Evolutionary conservation across 768 basidiomycete species (phyloP), one percentile per base, ranked within the genome.

Genomic region (Panaeolus cyanescens): DNA sequence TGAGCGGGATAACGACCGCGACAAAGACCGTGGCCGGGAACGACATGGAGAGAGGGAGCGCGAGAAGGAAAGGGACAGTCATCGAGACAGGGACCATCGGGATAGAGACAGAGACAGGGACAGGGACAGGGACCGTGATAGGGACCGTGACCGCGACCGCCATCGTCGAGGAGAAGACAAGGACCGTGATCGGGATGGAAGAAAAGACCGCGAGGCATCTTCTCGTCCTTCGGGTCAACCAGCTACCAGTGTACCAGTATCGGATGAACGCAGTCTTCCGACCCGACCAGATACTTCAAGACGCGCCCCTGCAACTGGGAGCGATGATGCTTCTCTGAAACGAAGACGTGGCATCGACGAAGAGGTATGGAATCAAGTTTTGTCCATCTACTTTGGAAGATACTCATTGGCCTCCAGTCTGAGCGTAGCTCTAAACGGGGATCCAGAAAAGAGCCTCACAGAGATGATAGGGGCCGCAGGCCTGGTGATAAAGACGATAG

Each of bases 351-450:
- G 81, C 20, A 68, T 79, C 0, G 92, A 93, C 32, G 92, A 93
- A 58, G 91, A 93, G 67, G 91, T 92, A 69, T 70, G 87, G n/a
- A 77, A 5, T 33, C 53, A 56, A 36, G 20, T 54, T 57, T 15
- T 55, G 59, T 37, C 32, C 34, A 58, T 37, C 37, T 54, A 59
- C 32, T 32, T 50, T 25, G 19, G 22, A 50, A 28, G 36, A 56
- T 64, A 60, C 63, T 61, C 67, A 71, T 58, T 17, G 25, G 54
- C 39, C 60, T 55, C 62, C 70, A 92, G 90, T 75, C 85, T 62
- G 92, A 93, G 56, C 85, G 92, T 65, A 81, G 82, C 32, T 83
- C 87, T n/a, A 93, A 93, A 72, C 88, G 92, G n/a, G 84, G 85
- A 61, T 89, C 91, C 60, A 86, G 92, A 54, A 91, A 90, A 70